Conservation (phyloP, 345 rosid species). For the Microcos paniculata region DNA sequence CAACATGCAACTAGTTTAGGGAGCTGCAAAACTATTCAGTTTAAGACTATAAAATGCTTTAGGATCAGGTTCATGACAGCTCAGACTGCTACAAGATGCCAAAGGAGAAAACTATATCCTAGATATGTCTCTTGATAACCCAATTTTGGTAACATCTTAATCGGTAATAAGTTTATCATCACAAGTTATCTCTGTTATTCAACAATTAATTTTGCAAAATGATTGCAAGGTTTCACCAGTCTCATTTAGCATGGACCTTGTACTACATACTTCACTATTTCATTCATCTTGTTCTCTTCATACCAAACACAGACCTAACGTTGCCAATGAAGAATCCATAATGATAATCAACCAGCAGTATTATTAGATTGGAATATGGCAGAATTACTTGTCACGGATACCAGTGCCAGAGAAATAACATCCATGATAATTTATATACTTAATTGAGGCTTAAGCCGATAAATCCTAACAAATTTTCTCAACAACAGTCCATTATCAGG, state of each 20-base stretch:
- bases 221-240: neutral
- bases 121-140: neutral
- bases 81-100: neutral
- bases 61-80: neutral
- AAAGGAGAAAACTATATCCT: neutral
- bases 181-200: constrained; percentile 1
- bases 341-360: neutral
- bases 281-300: neutral
- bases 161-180: neutral
- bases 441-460: neutral
- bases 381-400: neutral
- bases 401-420: neutral
- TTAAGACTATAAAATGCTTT: neutral
- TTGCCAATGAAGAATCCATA: neutral
- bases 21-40: neutral
- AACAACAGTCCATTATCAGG: neutral
- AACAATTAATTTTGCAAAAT: neutral
- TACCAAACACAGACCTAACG: neutral
- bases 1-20: neutral
- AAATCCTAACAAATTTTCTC: neutral
- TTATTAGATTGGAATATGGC: neutral
- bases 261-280: neutral
- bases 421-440: neutral
- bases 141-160: neutral
- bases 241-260: neutral